Evolutionary conservation across 352 stramenopile genomes (phyloP), one percentile per base, ranked within the genome.

Genomic region (Globisporangium viniferum): DNA sequence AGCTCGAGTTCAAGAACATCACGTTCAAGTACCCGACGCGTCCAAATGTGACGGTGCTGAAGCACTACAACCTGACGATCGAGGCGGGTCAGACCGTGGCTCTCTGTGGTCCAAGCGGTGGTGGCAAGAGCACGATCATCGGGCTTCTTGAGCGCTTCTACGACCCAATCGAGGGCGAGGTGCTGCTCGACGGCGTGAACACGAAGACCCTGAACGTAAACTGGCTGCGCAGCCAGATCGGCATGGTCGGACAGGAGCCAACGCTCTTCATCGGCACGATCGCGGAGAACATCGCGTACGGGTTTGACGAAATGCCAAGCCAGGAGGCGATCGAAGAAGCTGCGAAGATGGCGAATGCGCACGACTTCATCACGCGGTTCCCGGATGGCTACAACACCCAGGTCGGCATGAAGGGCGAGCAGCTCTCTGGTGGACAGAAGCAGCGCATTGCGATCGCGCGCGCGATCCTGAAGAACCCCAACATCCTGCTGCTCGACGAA

Each of bases 361-460:
- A 95, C 72, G 75, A 88, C 55, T 98, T 98, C 63, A 97, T 98
- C 75, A 70, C 64, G 2, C 56, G 64, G 5, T 91, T 98, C 18
- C 79, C 90, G 1, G 82, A 97, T 41, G 78, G 85, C 36, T 97
- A 88, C 74, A 81, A 97, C 24, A 97, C 92, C 8, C 71, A 90
- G 36, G 91, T 99, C 14, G 92, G 94, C 44, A 68, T 56, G 39
- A 72, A 75, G 20, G 74, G 74, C 18, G 49, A 72, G 46, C 60
- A 72, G 36, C 65, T 80, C 6, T 79, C 73, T 90, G 97, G 97
- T 55, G 95, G 94, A 18, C 95, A 99, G 77, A 98, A 99, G 75
- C 98, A 99, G 79, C 87, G 97, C 29, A 81, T 95, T 60, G 88
- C 88, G 31, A 93, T 95, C 49, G 88, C 88, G 0, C 82, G 88